phyloP scores from a whole-genome alignment of 2,329 filamentous ascomycete genomes.

The Iodosphaeria phyllophila region DNA sequence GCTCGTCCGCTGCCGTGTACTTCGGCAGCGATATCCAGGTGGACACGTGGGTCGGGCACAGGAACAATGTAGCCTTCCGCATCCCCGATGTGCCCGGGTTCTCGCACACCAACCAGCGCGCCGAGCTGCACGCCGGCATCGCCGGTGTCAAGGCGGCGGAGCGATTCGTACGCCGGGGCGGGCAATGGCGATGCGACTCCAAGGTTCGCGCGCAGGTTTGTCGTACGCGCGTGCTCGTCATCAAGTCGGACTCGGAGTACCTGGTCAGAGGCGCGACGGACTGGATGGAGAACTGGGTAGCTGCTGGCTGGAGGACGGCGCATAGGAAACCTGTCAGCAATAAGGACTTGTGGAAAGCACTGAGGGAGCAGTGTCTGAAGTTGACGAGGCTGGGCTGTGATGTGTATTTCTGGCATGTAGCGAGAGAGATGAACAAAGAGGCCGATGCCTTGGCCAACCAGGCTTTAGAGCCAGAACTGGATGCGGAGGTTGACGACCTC shows the following conservation, averaged over 20 bases:
- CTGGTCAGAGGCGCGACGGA: slow-evolving; percentile 24
- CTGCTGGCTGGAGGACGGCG: slow-evolving; percentile 22
- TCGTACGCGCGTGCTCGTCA: slow-evolving; percentile 21
- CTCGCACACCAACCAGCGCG: slow-evolving; percentile 32
- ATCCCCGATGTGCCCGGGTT: slow-evolving; percentile 8
- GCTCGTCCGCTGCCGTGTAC: slow-evolving; percentile 21
- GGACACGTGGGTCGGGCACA: slow-evolving; percentile 12
- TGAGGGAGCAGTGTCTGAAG: too few species aligned
- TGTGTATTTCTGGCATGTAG: too few species aligned
- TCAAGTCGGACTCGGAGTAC: slow-evolving; percentile 35
- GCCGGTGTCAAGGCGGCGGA: slow-evolving; percentile 29
- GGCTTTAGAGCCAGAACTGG: too few species aligned
- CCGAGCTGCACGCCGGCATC: slow-evolving; percentile 34
- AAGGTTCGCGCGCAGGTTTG: too few species aligned
- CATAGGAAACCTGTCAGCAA: slow-evolving; percentile 22
- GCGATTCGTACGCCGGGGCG: too few species aligned
- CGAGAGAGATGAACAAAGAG: too few species aligned
- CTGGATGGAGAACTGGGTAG: slow-evolving; percentile 23
- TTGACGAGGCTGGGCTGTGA: too few species aligned
- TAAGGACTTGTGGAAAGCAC: slow-evolving; percentile 29
- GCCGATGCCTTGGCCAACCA: too few species aligned
- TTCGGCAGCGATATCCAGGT: slow-evolving; percentile 5
- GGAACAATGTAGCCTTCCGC: slow-evolving; percentile 22
- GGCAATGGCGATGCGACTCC: too few species aligned
- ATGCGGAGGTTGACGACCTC: too few species aligned